These are phyloP conservation scores for Salvia hispanica DNA, from an alignment of 257 asterid species.

Conservation along the genomic window DNA sequence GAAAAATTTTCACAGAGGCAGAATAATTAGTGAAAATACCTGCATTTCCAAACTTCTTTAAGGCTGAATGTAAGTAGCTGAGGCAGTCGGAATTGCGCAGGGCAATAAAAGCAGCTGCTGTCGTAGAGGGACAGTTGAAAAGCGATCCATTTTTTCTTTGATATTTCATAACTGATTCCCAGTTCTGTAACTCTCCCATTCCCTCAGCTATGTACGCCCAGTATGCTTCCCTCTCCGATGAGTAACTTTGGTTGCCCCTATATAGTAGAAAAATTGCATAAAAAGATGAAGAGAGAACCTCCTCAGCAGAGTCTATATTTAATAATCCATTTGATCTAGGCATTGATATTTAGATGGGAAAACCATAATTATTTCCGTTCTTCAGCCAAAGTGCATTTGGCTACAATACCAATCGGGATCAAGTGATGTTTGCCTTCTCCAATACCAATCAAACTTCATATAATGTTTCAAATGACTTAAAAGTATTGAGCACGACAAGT, in stretches of 20 bases:
- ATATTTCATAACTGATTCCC: slow-evolving; percentile 65
- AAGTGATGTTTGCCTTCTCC: background rate
- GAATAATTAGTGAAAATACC: slow-evolving; percentile 42
- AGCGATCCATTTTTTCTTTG: slow-evolving; percentile 84
- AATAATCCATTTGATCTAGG: background rate
- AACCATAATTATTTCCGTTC: background rate
- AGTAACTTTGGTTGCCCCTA: slow-evolving; percentile 48
- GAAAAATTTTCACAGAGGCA: background rate
- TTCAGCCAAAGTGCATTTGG: background rate
- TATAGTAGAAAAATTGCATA: slow-evolving; percentile 5
- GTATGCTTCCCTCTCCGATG: slow-evolving; percentile 51
- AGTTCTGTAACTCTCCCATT: slow-evolving; percentile 51
- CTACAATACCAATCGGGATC: background rate
- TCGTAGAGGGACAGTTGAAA: slow-evolving; percentile 84
- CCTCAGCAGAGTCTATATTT: background rate
- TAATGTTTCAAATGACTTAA: background rate
- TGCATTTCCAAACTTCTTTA: slow-evolving; percentile 63
- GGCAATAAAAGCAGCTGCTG: slow-evolving; percentile 76
- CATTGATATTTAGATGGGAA: background rate
- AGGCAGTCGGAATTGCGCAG: slow-evolving; percentile 58
- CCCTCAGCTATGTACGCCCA: slow-evolving; percentile 82
- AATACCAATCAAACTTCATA: background rate
- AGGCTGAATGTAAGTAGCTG: slow-evolving; percentile 54
- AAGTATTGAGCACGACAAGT: background rate
- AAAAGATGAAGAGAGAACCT: slow-evolving; percentile 2